phyloP scores from a whole-genome alignment of 352 stramenopile species.

The Phytopythium aichiense region DNA sequence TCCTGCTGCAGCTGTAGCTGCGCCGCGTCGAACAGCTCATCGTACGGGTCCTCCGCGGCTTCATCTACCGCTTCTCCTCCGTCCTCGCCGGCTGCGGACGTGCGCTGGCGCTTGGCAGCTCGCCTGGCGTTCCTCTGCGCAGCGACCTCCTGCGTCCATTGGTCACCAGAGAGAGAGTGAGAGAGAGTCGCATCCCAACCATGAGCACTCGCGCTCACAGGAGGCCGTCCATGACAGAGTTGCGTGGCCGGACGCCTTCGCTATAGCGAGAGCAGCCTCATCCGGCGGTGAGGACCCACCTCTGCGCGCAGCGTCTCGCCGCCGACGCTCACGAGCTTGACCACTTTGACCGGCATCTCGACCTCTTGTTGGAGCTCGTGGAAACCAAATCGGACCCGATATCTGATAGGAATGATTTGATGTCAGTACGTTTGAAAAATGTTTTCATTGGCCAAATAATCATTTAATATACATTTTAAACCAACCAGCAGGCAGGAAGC shows the following conservation, averaged over 20 bases:
- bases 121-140: constrained; percentile 5
- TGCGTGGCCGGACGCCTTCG: neutral
- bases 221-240: neutral
- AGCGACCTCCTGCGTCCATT: neutral
- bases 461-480: too few species aligned
- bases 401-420: neutral
- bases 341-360: constrained; percentile 2
- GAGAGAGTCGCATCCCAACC: neutral
- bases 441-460: neutral
- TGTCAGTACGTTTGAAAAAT: neutral
- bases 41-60: constrained; percentile 13
- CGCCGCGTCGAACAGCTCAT: constrained; percentile 48
- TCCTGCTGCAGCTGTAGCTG: constrained; percentile 50
- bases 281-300: neutral
- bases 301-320: constrained; percentile 22
- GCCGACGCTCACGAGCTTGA: constrained; percentile 32
- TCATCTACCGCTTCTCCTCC: constrained; percentile 2
- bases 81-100: neutral
- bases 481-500: neutral
- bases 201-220: neutral
- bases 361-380: neutral
- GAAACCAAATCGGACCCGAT: neutral
- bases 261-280: neutral
- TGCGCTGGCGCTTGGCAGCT: constrained; percentile 19
- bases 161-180: neutral